These are phyloP conservation scores for Pichia sp. DNA, from an alignment of 1,139 yeast genomes.

Conservation along the genomic window DNA sequence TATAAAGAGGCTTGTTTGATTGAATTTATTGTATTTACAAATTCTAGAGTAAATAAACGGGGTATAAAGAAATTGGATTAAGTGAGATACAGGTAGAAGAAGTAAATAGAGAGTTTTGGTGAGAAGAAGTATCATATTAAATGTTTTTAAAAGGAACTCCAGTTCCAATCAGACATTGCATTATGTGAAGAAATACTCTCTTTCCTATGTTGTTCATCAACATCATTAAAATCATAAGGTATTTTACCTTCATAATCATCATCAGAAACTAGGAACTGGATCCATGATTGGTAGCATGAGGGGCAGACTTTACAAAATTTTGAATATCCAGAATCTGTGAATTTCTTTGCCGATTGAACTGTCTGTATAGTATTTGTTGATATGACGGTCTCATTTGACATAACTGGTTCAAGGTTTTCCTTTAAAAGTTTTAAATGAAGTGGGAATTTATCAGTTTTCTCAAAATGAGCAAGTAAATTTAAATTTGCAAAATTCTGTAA, in stretches of 20 bases:
- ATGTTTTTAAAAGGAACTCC: constrained; percentile 60
- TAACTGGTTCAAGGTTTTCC: constrained; percentile 5
- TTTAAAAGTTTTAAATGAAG: neutral
- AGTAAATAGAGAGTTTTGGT: neutral
- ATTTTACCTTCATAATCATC: constrained; percentile 20
- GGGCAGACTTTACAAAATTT: constrained; percentile 26
- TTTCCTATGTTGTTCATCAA: constrained; percentile 15
- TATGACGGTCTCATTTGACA: constrained; percentile 8
- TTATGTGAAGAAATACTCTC: constrained; percentile 26
- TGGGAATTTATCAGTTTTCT: constrained; percentile 33
- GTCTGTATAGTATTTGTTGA: constrained; percentile 5
- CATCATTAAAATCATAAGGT: constrained; percentile 5
- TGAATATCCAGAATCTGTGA: constrained; percentile 6
- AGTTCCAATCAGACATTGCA: constrained; percentile 68
- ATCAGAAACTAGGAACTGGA: constrained; percentile 22
- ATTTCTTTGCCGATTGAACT: neutral
- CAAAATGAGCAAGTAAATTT: constrained; percentile 65
- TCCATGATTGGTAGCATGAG: constrained; percentile 22
- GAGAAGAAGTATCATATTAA: too few relatives aligned
- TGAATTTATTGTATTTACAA: too few relatives aligned
- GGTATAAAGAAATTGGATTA: neutral
- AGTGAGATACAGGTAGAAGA: neutral
- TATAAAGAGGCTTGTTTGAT: too few relatives aligned
- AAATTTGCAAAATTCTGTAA: constrained; percentile 46
- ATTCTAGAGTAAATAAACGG: neutral